Base-by-base conservation (phyloP, 2,329 filamentous ascomycete species). In the Rhexocercosporidium sp. region DNA sequence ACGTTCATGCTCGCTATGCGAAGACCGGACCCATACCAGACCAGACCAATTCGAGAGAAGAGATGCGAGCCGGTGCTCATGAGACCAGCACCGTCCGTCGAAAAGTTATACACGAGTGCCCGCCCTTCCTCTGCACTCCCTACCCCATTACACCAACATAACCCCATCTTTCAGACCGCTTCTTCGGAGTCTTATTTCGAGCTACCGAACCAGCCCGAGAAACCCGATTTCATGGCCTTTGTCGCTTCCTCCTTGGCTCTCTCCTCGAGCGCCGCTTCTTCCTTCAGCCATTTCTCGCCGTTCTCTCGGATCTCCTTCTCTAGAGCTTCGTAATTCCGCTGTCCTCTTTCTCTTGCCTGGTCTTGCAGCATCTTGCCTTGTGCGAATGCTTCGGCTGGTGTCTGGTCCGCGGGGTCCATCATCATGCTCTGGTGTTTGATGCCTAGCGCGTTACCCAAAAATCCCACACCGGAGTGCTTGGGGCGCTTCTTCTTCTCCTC, bases 301-400 rank as follows among this genome's bases (percentile, higher is more conserved):
- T 98, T 96, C 79, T 96, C 92, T 56, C 91, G 87, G 74, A 99
- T 97, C 82, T 97, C 92, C 81, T 90, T 90, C 80, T 98, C 95
- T 69, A 98, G 86, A 73, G 90, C 82, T 83, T 97, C 88, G 81
- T 98, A 99, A 80, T 94, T 92, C 79, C 91, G 90, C 81, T 94
- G 92, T 39, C 96, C 96, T 59, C 94, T 88, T 82, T 99, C 96
- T 59, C 96, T 90, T 60, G 96, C 94, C 79, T 97, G 90, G 77
- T 99, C 96, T 81, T 94, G 94, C 72, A 97, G 84, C 93, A 98
- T 97, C 87, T 98, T 99, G 75, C 95, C 96, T 80, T 97, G 90
- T 2, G 92, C 90, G 69, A 96, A 88, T 14, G 92, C 93, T 77
- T 97, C 93, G 1, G 86, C 85, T 0, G 92, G 85, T 73, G 86